Evolutionary conservation across 208 protist genomes (phyloP).

Genomic region (Wallacemonas collosoma): DNA sequence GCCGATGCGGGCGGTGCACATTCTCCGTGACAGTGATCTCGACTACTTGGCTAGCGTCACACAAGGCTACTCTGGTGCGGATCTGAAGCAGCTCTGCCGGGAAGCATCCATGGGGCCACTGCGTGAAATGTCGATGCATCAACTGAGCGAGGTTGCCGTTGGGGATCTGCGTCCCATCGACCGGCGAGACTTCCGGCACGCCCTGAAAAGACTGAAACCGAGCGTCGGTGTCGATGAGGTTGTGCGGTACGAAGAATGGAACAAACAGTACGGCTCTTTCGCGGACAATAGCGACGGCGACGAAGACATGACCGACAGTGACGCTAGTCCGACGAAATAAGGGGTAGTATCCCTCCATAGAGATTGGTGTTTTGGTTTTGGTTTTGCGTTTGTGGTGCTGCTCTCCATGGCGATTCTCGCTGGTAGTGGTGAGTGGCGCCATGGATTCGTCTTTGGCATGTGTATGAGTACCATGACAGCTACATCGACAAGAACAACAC

Average conservation of each 20-base stretch:
- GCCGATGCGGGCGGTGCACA: slow-evolving; percentile 23
- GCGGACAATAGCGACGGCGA: slow-evolving; percentile 31
- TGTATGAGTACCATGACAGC: too few species aligned
- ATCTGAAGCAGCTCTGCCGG: slow-evolving; percentile 76
- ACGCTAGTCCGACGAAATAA: slow-evolving; percentile 8
- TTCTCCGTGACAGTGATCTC: slow-evolving; percentile 35
- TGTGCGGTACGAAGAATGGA: slow-evolving; percentile 80
- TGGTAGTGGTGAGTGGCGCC: too few species aligned
- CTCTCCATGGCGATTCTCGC: too few species aligned
- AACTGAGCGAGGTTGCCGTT: slow-evolving; percentile 53
- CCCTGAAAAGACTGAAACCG: slow-evolving; percentile 74
- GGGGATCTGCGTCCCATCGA: slow-evolving; percentile 65
- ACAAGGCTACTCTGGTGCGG: slow-evolving; percentile 77
- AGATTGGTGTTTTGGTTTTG: background rate
- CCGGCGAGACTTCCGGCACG: slow-evolving; percentile 70
- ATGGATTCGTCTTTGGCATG: too few species aligned
- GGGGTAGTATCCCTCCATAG: background rate
- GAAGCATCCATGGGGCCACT: slow-evolving; percentile 83
- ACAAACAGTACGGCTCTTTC: slow-evolving; percentile 83
- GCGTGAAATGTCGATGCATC: slow-evolving; percentile 50
- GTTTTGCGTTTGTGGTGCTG: too few species aligned
- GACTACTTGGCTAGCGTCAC: slow-evolving; percentile 47
- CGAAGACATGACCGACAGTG: slow-evolving; percentile 11
- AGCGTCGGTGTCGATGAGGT: slow-evolving; percentile 79
- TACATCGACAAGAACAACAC: too few species aligned